Base-by-base conservation (phyloP, 129 eudicot genomes). In the Solidago caesia region DNA sequence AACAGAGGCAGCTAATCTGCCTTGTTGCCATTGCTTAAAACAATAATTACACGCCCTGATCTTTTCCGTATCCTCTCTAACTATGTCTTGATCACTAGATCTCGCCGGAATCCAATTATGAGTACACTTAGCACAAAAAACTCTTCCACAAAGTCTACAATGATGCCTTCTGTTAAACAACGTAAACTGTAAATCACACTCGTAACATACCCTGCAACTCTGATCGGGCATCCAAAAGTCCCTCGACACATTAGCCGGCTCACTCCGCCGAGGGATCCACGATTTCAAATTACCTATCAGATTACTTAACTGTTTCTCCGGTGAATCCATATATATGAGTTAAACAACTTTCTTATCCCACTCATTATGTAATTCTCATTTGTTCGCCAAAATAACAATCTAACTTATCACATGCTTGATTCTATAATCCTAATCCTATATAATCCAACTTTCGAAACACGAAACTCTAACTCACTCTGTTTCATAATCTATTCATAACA, bases 151-250 rank as follows among this genome's bases (percentile, higher is more conserved):
- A 83, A 78, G 89, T 5, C 98, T 85, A 78, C 98, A 92, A 73
- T 92, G 98, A 74, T 92, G 98, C 73, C 96, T 90, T 8, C 98
- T 86, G 60, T 92, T 92, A 48, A 92, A 83, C 72, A 89, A 69
- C 1, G 90, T 90, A 71, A 92, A 92, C 63, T 84, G 90, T 4
- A 88, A 59, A 74, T 92, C 98, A 80, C 98, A 92, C 58, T 90
- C 92, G 81, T 92, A 92, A 80, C 98, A 92, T 66, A 89, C 96
- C 85, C 95, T 84, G 64, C 98, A 92, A 71, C 98, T 89, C 80
- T 92, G 79, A 85, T 92, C 98, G 78, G 96, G 98, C 98, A 92
- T 92, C 98, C 98, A 92, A 79, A 92, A 92, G 82, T 89, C 96
- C 96, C 96, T 87, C 46, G 98, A 92, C 75, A 89, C 96, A 80